phyloP scores from a whole-genome alignment of 2,329 filamentous ascomycete genomes.

The Fusarium sp. region DNA sequence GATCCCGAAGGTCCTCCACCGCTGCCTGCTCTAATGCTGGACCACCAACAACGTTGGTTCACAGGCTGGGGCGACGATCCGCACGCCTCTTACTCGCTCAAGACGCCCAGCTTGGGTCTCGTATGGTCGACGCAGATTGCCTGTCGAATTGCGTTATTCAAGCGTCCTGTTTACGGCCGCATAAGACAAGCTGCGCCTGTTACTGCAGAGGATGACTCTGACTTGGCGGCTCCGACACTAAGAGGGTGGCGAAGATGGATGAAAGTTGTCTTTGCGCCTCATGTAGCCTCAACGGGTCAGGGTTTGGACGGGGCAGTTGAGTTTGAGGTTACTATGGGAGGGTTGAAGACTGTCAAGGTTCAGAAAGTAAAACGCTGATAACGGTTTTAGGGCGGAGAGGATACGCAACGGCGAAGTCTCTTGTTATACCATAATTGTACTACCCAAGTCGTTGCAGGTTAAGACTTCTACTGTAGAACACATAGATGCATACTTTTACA shows the following conservation, averaged over 20 bases:
- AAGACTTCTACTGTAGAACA: background rate
- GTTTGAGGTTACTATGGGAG: slow-evolving; percentile 81
- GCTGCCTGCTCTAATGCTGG: slow-evolving; percentile 74
- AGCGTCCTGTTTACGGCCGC: slow-evolving; percentile 69
- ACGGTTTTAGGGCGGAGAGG: background rate
- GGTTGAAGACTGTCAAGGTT: slow-evolving; percentile 58
- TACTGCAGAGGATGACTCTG: slow-evolving; percentile 55
- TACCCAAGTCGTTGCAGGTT: background rate
- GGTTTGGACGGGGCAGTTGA: slow-evolving; percentile 68
- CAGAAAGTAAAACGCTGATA: slow-evolving; percentile 16
- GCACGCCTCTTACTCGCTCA: slow-evolving; percentile 63
- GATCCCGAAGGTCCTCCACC: slow-evolving; percentile 51
- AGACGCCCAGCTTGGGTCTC: slow-evolving; percentile 88
- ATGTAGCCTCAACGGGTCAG: slow-evolving; percentile 68
- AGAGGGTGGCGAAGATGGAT: slow-evolving; percentile 79
- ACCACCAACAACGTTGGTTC: slow-evolving; percentile 95
- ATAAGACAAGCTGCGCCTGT: slow-evolving; percentile 53
- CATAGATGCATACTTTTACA: slow-evolving; percentile 5
- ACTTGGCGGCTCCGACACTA: slow-evolving; percentile 61
- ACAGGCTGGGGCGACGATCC: slow-evolving; percentile 90
- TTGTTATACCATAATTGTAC: background rate
- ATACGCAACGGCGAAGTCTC: background rate
- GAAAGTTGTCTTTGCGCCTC: slow-evolving; percentile 91
- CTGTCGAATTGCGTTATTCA: slow-evolving; percentile 83
- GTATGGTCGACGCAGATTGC: slow-evolving; percentile 93